Percentiles rank a stretch among this genome's conserved stretches.
Evolutionary conservation across 768 basidiomycete species (phyloP).

Genomic region (Chiua virens): DNA sequence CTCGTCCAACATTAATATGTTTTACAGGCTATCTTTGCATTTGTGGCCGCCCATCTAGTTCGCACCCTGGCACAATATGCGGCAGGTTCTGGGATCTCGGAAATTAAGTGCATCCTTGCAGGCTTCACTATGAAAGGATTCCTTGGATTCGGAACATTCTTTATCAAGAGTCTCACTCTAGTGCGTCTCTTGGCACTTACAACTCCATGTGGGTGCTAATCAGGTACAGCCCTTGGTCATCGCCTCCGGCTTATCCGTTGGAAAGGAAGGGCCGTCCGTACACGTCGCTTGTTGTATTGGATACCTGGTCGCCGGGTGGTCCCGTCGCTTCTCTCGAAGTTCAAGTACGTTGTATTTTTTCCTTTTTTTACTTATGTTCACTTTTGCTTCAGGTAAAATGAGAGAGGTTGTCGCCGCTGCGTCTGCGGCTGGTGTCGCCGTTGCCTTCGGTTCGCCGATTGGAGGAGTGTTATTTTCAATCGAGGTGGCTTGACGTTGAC

Average conservation of each 20-base stretch:
- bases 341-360: slow-evolving; percentile 57
- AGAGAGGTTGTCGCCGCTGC: slow-evolving; percentile 93
- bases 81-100: slow-evolving; percentile 96
- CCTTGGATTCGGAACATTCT: slow-evolving; percentile 84
- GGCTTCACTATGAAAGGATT: slow-evolving; percentile 98
- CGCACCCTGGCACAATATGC: slow-evolving; percentile 89
- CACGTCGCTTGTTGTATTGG: slow-evolving; percentile 97
- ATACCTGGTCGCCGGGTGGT: slow-evolving; percentile 82
- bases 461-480: slow-evolving; percentile 98
- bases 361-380: slow-evolving; percentile 15
- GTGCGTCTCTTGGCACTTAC: slow-evolving; percentile 46
- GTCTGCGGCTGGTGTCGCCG: slow-evolving; percentile 96
- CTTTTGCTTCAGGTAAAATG: slow-evolving; percentile 56
- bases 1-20: slow-evolving; percentile 2
- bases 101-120: slow-evolving; percentile 96
- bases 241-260: slow-evolving; percentile 94
- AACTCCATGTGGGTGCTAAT: slow-evolving; percentile 12
- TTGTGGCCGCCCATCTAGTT: slow-evolving; percentile 87
- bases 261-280: slow-evolving; percentile 98
- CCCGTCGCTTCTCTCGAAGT: slow-evolving; percentile 79
- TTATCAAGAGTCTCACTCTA: slow-evolving; percentile 91
- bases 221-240: slow-evolving; percentile 84
- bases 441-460: slow-evolving; percentile 97
- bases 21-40: slow-evolving; percentile 73
- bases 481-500: slow-evolving; percentile 55